A percentile compares a stretch with the other conserved stretches of the same genome.
These are phyloP conservation scores for Pleurotus cornucopiae DNA, from an alignment of 768 basidiomycete genomes.

Conservation along the genomic window DNA sequence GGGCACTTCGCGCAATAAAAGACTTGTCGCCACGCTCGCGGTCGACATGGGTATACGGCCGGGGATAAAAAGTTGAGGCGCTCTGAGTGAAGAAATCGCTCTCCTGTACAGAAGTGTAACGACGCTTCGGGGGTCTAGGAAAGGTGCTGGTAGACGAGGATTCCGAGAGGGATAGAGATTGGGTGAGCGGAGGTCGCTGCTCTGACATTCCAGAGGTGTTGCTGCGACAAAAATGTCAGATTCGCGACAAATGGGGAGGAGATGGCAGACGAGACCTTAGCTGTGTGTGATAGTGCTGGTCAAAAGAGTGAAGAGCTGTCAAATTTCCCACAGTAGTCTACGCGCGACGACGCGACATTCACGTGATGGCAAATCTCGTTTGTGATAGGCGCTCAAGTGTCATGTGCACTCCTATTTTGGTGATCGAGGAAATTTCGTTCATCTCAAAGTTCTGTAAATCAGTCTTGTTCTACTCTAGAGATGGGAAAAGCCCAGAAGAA, in stretches of 20 bases:
- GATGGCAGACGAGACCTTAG: conserved; percentile 1
- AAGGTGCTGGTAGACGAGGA: conserved; percentile 20
- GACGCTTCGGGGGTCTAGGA: conserved; percentile 42
- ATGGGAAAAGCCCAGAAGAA: conserved; percentile 90
- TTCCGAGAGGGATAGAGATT: conserved; percentile 23
- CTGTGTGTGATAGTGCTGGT: conserved; percentile 2
- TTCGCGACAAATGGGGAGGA: not conserved
- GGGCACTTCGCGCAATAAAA: conserved; percentile 23
- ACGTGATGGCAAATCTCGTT: conserved; percentile 1
- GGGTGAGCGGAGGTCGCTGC: conserved; percentile 20
- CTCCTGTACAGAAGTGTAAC: conserved; percentile 39
- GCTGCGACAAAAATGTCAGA: not conserved
- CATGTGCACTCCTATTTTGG: not conserved
- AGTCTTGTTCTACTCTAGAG: conserved; percentile 2
- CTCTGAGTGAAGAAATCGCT: conserved; percentile 62
- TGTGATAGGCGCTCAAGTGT: not conserved
- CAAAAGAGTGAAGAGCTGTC: not conserved
- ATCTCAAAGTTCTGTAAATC: too few relatives aligned
- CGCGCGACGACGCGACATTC: conserved; percentile 5
- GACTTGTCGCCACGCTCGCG: conserved; percentile 16
- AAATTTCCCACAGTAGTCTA: conserved; percentile 4
- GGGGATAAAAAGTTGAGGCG: conserved; percentile 60
- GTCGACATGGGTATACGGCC: conserved; percentile 47
- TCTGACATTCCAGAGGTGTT: conserved; percentile 13
- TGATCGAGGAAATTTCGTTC: not conserved